Conservation (phyloP, 176 grass and related monocot species). For the barley (Hordeum vulgare) region MorexV3_pseudomolecules_assembly NC_058524.1:21937904-21938403, state of each 20-base stretch:
- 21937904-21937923: too few relatives aligned
- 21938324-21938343: neutral
- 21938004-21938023: too few relatives aligned
- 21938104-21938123: slow-evolving; percentile 70
- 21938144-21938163: slow-evolving; percentile 61
- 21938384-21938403: neutral
- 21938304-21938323: neutral
- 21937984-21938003: too few relatives aligned
- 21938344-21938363: too few relatives aligned
- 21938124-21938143: slow-evolving; percentile 33
- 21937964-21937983: too few relatives aligned
- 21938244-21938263: slow-evolving; percentile 49
- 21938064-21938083: neutral
- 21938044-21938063: neutral
- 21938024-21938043: too few relatives aligned
- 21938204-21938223: slow-evolving; percentile 48
- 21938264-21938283: slow-evolving; percentile 37
- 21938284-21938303: slow-evolving; percentile 52
- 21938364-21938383: too few relatives aligned
- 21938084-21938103: slow-evolving; percentile 52
- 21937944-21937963: too few relatives aligned
- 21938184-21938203: slow-evolving; percentile 63
- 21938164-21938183: slow-evolving; percentile 66
- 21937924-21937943: too few relatives aligned
- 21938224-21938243: slow-evolving; percentile 67